Base-by-base conservation (phyloP, 148 eudicot genomes). In the Drosera capensis region DNA sequence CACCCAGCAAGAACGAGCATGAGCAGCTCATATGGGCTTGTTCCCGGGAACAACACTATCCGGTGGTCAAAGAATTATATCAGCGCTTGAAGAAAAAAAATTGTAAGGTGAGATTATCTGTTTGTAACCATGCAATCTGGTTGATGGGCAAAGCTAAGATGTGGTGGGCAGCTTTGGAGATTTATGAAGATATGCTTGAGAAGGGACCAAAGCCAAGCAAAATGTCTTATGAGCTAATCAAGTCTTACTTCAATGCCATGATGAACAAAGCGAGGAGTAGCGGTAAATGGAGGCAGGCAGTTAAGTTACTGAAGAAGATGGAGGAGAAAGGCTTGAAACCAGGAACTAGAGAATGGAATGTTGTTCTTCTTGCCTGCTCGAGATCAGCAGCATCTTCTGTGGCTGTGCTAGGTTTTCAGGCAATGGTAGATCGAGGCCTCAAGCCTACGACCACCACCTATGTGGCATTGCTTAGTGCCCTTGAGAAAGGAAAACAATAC, bases 81-180 rank as follows among this genome's bases (percentile, higher is more conserved):
- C 52, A 23, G 34, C 68, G 93, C 63, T 69, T 90, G 54, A 65
- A 88, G 70, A 93, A 84, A 45, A 63, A 42, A 25, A 37, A 63
- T 14, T 56, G 66, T 1, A 79, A 71, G n/a, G 76, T 90, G 45
- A 90, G 93, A 52, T 52, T 90, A 69, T 84, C 95, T 1, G 82
- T 85, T 6, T 90, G 95, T 69, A 90, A 90, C 25, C 99, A 85
- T 59, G 57, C 74, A 49, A 90, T 90, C 44, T 90, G 99, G 99
- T 55, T 90, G 59, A 58, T 90, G 79, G 95, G 99, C 0, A 81
- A 73, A 68, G 86, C 94, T 36, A 90, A 72, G 60, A 81, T 73
- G 53, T 90, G 99, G 99, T 90, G 99, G 99, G 85, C 95, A 1
- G 95, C 99, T 31, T 66, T 90, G 25, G 95, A 90, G 55, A 61